Base-by-base conservation (phyloP, 352 stramenopile genomes). In the Pythium phragmitis region DNA sequence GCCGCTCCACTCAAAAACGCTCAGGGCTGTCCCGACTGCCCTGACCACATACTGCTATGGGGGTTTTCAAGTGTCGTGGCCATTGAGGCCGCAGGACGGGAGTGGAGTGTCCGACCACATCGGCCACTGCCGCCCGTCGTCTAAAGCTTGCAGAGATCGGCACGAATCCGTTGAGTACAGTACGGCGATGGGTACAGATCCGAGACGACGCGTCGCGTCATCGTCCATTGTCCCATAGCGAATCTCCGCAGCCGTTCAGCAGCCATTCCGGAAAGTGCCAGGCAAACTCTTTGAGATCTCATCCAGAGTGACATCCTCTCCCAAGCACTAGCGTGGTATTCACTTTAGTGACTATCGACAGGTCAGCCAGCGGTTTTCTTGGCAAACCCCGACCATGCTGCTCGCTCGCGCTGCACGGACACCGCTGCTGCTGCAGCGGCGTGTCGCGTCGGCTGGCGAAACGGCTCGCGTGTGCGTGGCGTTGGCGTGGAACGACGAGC, bases 41-140 rank as follows among this genome's bases (percentile, higher is more conserved):
- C 51, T 57, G 51, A 60, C 54, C 54, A 52, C 54, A 52, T 9
- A 19, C 50, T 7, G 28, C 26, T 54, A 13, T 34, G 43, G 21
- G 43, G 28, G 7, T 30, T 30, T 23, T 28, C 14, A 30, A 21
- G 21, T 21, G 21, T 21, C 21, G 21, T 21, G 21, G 21, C 21
- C 21, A 21, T 30, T 30, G 26, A 30, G 26, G 4, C 26, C 26
- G 26, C 26, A 30, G 2, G 26, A 30, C 2, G 26, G 4, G 26
- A 30, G 26, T 5, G 3, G 26, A 30, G 26, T 30, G 26, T 30
- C 26, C 26, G 26, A 30, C 26, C 26, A 30, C 26, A 30, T 30
- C 26, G 26, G 26, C 26, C 26, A 30, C 26, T 30, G 26, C 26
- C 26, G 4, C 3, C 3, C 26, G 26, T 30, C 26, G 4, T 30